Evolutionary conservation across 2,329 filamentous ascomycete genomes (phyloP).

Genomic region (Phaeosphaeria sp.): DNA sequence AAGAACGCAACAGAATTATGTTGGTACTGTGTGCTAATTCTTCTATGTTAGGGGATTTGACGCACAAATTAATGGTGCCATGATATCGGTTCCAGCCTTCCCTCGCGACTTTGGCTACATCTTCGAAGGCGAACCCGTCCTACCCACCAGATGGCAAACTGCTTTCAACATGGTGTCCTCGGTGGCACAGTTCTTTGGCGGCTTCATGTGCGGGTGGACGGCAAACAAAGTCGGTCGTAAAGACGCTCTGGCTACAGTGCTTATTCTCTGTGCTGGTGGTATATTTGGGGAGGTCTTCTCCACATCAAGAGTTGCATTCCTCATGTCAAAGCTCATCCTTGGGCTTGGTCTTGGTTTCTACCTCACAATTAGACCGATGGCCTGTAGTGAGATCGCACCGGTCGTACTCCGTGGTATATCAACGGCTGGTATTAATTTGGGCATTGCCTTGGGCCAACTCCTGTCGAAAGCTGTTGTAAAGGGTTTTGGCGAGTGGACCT

Average conservation of each 20-base stretch:
- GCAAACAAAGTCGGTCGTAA: conserved; percentile 45
- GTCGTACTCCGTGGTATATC: conserved; percentile 65
- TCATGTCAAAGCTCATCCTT: conserved; percentile 18
- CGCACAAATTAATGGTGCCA: conserved; percentile 67
- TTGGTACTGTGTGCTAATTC: background rate
- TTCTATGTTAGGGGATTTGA: conserved; percentile 56
- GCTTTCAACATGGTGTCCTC: conserved; percentile 38
- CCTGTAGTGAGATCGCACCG: conserved; percentile 47
- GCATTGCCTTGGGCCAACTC: conserved; percentile 68
- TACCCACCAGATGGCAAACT: conserved; percentile 50
- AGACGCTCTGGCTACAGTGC: conserved; percentile 17
- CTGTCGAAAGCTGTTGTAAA: conserved; percentile 53
- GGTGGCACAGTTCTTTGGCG: conserved; percentile 64
- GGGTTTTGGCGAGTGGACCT: conserved; percentile 57
- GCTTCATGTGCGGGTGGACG: conserved; percentile 47
- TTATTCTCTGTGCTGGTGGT: conserved; percentile 44
- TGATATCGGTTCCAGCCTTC: conserved; percentile 64
- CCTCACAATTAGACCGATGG: conserved; percentile 21
- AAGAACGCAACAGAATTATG: too few species aligned
- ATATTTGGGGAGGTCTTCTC: conserved; percentile 70
- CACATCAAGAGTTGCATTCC: conserved; percentile 33
- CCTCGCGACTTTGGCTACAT: conserved; percentile 61
- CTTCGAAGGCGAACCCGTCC: conserved; percentile 33
- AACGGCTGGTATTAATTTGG: conserved; percentile 67
- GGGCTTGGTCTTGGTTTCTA: conserved; percentile 23